Base-by-base conservation (phyloP, 148 eudicot genomes). In the Nepenthes mirabilis region DNA sequence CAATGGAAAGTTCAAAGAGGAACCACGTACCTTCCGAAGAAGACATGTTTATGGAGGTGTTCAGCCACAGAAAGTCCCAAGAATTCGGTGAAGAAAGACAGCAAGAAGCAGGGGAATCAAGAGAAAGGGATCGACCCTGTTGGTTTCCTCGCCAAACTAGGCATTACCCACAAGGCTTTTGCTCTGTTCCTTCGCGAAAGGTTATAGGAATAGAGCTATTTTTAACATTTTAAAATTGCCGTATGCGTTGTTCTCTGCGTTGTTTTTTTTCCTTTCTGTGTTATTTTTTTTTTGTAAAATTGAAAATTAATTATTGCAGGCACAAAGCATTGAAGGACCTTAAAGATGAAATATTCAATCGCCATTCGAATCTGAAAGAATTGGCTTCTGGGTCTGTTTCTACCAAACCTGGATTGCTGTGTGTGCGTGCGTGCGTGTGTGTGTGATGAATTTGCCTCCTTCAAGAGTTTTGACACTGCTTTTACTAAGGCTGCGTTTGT, bases 171-270 rank as follows among this genome's bases (percentile, higher is more conserved):
- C 52, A 85, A 79, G 76, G 83, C 75, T 50, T 83, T 93, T 63
- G 81, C 85, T 47, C 94, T 78, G 66, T 93, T 83, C 61, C 88
- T 93, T 37, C 91, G 98, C 35, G 96, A 93, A 74, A 83, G 98
- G 98, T 93, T n/a, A 14, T 45, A 35, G 51, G 45, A 40, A 40
- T 40, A 37, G 52, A 36, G 45, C 37, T 33, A 14, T 23, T 23
- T 23, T 23, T 23, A 23, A 23, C 23, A 23, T 23, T 23, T 23
- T 23, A 23, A 23, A 23, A 23, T 23, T 23, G 23, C 23, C 23
- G 23, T 23, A 23, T 23, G 23, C 23, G 23, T 23, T 23, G 36
- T 51, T 53, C 33, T 36, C 5, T 4, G 45, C 48, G 11, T 53
- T 47, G 2, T 9, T 53, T 7, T 43, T 36, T 33, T 13, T 50